Conservation (phyloP, 345 rosid species). For the Excoecaria agallocha region DNA sequence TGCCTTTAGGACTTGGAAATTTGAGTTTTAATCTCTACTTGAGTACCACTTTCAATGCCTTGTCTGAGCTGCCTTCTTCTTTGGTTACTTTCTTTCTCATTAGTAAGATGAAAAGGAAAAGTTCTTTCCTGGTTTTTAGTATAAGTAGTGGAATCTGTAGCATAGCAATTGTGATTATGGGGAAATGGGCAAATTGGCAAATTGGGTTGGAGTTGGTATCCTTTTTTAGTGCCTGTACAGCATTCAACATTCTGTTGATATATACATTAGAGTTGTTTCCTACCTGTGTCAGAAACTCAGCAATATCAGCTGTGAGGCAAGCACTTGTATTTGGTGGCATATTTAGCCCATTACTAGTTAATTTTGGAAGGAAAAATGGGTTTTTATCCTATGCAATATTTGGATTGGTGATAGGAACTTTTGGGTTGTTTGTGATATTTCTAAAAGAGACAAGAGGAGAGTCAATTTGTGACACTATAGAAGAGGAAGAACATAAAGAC, state of each 20-base stretch:
- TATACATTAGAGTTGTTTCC: slow-evolving; percentile 24
- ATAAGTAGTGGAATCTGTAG: slow-evolving; percentile 2
- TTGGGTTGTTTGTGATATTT: slow-evolving; percentile 47
- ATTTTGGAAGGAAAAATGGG: slow-evolving; percentile 40
- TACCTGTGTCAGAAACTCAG: slow-evolving; percentile 17
- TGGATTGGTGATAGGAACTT: slow-evolving; percentile 49
- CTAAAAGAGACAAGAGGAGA: slow-evolving; percentile 65
- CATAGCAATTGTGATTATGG: slow-evolving; percentile 38
- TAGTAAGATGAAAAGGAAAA: slow-evolving; percentile 39
- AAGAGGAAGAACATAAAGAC: slow-evolving; percentile 47
- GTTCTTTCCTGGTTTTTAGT: slow-evolving; percentile 40
- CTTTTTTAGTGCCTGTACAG: slow-evolving; percentile 53
- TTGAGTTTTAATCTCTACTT: slow-evolving; percentile 55
- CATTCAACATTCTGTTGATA: slow-evolving; percentile 39
- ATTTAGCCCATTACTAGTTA: slow-evolving; percentile 11
- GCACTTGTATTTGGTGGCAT: slow-evolving; percentile 9
- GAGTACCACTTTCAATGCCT: slow-evolving; percentile 58
- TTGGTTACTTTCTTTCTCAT: slow-evolving; percentile 43
- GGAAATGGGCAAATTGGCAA: slow-evolving; percentile 26
- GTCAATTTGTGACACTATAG: slow-evolving; percentile 53
- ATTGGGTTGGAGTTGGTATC: slow-evolving; percentile 57
- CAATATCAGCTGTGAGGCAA: slow-evolving; percentile 10
- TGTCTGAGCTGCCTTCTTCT: slow-evolving; percentile 62
- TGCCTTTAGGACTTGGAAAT: slow-evolving; percentile 61
- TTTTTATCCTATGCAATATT: slow-evolving; percentile 54